phyloP scores from a whole-genome alignment of 2,329 filamentous ascomycete species.

The Trichophyton equinum region DNA sequence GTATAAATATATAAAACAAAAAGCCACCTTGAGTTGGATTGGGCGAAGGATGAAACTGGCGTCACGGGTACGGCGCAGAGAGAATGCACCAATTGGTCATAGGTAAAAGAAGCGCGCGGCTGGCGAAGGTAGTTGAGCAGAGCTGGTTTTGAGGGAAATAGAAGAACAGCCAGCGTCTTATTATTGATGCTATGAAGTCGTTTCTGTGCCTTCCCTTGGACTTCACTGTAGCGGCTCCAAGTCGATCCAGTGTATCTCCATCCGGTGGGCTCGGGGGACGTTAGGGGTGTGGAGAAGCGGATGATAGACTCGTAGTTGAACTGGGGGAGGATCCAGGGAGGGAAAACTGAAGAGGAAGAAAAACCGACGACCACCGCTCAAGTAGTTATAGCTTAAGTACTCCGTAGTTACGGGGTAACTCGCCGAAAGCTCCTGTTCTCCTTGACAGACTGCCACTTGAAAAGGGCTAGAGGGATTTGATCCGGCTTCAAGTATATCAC shows the following conservation, averaged over 20 bases:
- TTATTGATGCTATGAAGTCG: not conserved
- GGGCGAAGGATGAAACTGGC: not conserved
- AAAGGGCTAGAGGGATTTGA: not conserved
- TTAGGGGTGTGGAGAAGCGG: not conserved
- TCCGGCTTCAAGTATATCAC: not conserved
- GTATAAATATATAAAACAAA: not conserved
- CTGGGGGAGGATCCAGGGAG: not conserved
- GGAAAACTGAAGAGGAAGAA: not conserved
- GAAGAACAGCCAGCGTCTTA: not conserved
- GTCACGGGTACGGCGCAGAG: not conserved
- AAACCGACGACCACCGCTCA: not conserved
- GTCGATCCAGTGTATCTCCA: not conserved
- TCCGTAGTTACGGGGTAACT: not conserved
- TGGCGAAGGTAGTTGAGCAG: not conserved
- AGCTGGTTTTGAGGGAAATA: not conserved
- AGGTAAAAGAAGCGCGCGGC: not conserved
- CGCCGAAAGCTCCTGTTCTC: too few relatives aligned
- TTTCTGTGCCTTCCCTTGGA: not conserved
- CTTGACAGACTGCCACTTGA: not conserved
- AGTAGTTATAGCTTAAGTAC: not conserved
- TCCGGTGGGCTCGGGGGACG: not conserved
- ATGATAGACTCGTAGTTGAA: not conserved
- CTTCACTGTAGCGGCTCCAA: not conserved
- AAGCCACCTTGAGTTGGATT: not conserved
- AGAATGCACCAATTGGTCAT: conserved; percentile 2